Percentiles rank a stretch among this genome's conserved stretches.
Conservation (phyloP, 73 alveolate genomes). For the Stentor roeselii region DNA sequence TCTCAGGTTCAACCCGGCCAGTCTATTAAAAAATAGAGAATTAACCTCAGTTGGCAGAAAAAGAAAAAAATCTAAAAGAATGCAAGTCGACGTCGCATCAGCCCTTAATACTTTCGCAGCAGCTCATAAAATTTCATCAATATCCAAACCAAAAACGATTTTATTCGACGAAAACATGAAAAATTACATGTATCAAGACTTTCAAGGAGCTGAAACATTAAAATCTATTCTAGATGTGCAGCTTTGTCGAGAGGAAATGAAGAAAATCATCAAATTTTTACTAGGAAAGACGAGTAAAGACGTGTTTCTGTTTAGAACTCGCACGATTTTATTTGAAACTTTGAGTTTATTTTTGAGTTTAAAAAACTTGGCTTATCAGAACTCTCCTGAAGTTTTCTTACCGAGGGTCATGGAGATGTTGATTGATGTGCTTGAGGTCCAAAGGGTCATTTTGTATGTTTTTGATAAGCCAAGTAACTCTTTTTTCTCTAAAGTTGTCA, state of each 20-base stretch:
- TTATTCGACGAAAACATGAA: not conserved
- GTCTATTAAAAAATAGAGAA: not conserved
- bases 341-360: not conserved
- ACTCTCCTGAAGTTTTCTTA: not conserved
- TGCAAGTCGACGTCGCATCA: not conserved
- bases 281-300: not conserved
- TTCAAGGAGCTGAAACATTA: not conserved
- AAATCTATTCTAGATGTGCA: conserved; percentile 18
- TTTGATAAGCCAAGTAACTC: not conserved
- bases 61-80: not conserved
- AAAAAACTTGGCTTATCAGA: conserved; percentile 17
- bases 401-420: conserved; percentile 21
- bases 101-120: conserved; percentile 9
- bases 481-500: not conserved
- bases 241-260: conserved; percentile 16
- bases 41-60: not conserved
- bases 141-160: not conserved
- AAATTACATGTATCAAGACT: not conserved
- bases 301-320: not conserved
- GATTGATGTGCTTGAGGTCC: not conserved
- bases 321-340: conserved; percentile 9
- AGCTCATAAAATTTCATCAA: not conserved
- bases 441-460: not conserved
- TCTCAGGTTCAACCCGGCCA: not conserved
- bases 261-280: not conserved